Base-by-base conservation (phyloP, 257 asterid genomes). In the Craterostigma plantagineum region DNA sequence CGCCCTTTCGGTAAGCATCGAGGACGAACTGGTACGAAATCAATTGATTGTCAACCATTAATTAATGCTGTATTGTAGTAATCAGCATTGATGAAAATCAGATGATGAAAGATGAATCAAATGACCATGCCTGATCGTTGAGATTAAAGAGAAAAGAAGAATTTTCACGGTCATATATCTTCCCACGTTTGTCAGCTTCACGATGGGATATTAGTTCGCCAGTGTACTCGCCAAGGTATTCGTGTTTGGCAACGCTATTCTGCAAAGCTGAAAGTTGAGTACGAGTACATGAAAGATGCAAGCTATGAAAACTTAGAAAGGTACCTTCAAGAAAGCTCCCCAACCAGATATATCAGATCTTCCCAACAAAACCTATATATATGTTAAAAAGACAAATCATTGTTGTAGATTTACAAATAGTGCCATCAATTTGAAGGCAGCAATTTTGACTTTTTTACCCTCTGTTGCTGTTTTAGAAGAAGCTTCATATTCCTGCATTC, bases 171-270 rank as follows among this genome's bases (percentile, higher is more conserved):
- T 90, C 99, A 48, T 83, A 90, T 52, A 90, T 80, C 77, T 90
- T 90, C 51, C 97, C 99, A 33, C 95, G 99, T 76, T 90, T 90
- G 65, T 90, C 99, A 65, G 99, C 99, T 67, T 90, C 99, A 41
- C 83, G 91, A 51, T 90, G 95, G 18, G 99, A 77, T 56, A 83
- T 79, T 39, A 90, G 56, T 65, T 90, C 99, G 33, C 99, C 99
- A 7, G 99, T 90, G 66, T 90, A 90, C 67, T 83, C 95, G 35
- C 99, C 99, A 40, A 90, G 92, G 67, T 77, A 90, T 58, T 77
- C 99, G 38, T 90, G 92, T 61, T 90, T 90, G 54, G 63, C 56
- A 44, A 90, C 99, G 38, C 67, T 72, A 72, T 79, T 79, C 99
- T 90, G 93, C 61, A 66, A 23, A 23, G 43, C 44, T 52, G 30